Evolutionary conservation across 2,329 filamentous ascomycete genomes (phyloP).

Genomic region (Fusarium incarnatum): DNA sequence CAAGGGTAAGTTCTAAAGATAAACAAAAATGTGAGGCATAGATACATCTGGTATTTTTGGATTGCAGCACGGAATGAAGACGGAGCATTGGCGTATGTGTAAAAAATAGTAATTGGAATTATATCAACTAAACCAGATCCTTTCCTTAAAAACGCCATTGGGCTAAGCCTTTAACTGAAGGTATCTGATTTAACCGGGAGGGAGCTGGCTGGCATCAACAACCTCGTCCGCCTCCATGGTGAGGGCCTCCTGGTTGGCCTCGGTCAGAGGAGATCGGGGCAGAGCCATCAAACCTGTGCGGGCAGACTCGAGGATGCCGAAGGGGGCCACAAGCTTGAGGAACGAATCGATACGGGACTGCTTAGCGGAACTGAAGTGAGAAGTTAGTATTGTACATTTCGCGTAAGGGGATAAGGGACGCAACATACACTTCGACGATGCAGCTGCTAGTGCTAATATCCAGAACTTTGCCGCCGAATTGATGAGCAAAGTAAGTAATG

Average conservation of each 20-base stretch:
- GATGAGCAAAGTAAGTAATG: constrained; percentile 96
- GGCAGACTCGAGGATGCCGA: constrained; percentile 95
- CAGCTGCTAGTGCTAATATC: constrained; percentile 99
- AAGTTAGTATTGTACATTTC: constrained; percentile 41
- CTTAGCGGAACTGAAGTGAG: constrained; percentile 79
- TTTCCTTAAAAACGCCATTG: constrained; percentile 47
- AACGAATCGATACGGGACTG: constrained; percentile 95
- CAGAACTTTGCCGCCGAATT: constrained; percentile 96
- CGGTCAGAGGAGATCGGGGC: constrained; percentile 88
- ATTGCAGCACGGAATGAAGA: constrained; percentile 26
- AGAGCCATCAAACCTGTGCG: constrained; percentile 97
- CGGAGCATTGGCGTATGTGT: constrained; percentile 43
- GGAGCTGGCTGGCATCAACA: constrained; percentile 92
- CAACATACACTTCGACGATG: constrained; percentile 92
- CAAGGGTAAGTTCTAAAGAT: constrained; percentile 76
- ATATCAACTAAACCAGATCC: constrained; percentile 45
- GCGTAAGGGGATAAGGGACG: background rate
- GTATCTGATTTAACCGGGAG: constrained; percentile 75
- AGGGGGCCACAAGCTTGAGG: constrained; percentile 93
- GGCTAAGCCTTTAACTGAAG: constrained; percentile 28
- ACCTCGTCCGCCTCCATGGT: constrained; percentile 92
- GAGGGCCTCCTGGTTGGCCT: constrained; percentile 74
- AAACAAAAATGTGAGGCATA: background rate
- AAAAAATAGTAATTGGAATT: constrained; percentile 47
- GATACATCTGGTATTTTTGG: constrained; percentile 22